phyloP scores from a whole-genome alignment of 2,329 filamentous ascomycete species.

The Karstenula rhodostoma region DNA sequence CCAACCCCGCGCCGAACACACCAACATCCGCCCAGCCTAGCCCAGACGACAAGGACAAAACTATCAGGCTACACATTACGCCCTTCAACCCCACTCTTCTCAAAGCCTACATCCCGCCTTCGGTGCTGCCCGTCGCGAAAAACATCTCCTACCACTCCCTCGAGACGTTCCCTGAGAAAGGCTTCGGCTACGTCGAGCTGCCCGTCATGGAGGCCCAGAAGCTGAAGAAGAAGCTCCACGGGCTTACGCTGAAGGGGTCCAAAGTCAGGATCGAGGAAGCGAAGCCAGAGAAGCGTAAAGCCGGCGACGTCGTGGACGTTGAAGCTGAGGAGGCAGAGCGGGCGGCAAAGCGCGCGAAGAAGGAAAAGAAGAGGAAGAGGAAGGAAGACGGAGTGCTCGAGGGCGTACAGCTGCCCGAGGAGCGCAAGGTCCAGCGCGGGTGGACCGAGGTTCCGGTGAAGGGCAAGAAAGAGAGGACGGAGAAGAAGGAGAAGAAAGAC shows the following conservation, averaged over 20 bases:
- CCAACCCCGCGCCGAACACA: slow-evolving; percentile 47
- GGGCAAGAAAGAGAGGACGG: slow-evolving; percentile 57
- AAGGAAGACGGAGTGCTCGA: slow-evolving; percentile 62
- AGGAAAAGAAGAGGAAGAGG: slow-evolving; percentile 55
- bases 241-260: slow-evolving; percentile 80
- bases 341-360: slow-evolving; percentile 57
- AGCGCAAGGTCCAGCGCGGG: slow-evolving; percentile 83
- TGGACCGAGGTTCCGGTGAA: slow-evolving; percentile 76
- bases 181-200: slow-evolving; percentile 89
- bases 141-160: slow-evolving; percentile 89
- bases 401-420: slow-evolving; percentile 76
- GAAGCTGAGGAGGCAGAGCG: slow-evolving; percentile 56
- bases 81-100: slow-evolving; percentile 82
- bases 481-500: slow-evolving; percentile 61
- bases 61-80: slow-evolving; percentile 80
- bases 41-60: slow-evolving; percentile 28
- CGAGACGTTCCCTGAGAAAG: slow-evolving; percentile 87
- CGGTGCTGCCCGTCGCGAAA: slow-evolving; percentile 70
- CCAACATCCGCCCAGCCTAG: slow-evolving; percentile 22
- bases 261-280: slow-evolving; percentile 89
- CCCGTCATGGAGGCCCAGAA: slow-evolving; percentile 86
- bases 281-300: slow-evolving; percentile 66
- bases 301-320: slow-evolving; percentile 46
- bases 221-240: slow-evolving; percentile 89
- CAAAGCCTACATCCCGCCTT: slow-evolving; percentile 73